phyloP scores from a whole-genome alignment of 306 rosid species.

The Inga laurina region DNA sequence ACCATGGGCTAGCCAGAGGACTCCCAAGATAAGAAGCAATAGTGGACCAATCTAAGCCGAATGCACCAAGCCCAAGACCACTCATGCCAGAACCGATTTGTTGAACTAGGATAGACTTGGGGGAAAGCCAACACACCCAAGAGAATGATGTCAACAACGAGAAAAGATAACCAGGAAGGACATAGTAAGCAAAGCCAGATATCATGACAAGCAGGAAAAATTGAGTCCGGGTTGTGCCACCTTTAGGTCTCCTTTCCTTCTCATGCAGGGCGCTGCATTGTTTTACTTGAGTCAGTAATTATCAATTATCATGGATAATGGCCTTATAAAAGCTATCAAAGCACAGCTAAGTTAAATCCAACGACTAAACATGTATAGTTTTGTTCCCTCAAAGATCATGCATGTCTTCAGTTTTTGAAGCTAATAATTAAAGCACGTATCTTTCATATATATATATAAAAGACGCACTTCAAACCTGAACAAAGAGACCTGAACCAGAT shows the following conservation, averaged over 20 bases:
- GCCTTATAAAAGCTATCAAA: background rate
- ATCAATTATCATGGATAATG: no score
- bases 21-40: constrained; percentile 55
- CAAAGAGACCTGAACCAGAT: constrained; percentile 65
- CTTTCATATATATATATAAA: background rate
- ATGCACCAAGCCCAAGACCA: constrained; percentile 63
- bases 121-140: constrained; percentile 56
- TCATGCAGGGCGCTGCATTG: constrained; percentile 58
- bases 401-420: background rate
- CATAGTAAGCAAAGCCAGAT: constrained; percentile 49
- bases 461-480: constrained; percentile 42
- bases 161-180: constrained; percentile 53
- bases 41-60: constrained; percentile 63
- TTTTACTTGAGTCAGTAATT: background rate
- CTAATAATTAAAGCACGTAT: background rate
- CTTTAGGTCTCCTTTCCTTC: constrained; percentile 51
- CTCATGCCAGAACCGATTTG: constrained; percentile 60
- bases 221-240: constrained; percentile 44
- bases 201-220: constrained; percentile 49
- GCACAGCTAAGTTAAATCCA: background rate
- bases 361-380: background rate
- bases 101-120: constrained; percentile 46
- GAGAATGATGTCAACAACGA: constrained; percentile 46
- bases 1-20: constrained; percentile 68
- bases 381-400: background rate